These are phyloP conservation scores for Neurospora terricola DNA, from an alignment of 495 filamentous ascomycete species.

Conservation along the genomic window DNA sequence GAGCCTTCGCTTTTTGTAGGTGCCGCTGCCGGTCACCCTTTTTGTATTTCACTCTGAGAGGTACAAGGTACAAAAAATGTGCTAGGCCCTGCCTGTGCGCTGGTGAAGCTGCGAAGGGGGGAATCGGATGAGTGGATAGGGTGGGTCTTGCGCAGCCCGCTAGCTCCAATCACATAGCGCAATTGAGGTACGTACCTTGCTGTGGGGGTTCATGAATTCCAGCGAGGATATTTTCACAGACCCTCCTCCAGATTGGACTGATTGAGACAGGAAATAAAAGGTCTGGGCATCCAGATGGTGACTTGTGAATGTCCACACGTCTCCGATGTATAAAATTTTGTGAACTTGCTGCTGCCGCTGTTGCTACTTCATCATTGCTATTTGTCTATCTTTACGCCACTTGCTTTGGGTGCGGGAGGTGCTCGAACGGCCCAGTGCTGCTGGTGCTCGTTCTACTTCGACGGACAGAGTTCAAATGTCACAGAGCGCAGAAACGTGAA, in stretches of 20 bases:
- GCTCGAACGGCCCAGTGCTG: not conserved
- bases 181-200: not conserved
- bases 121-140: not conserved
- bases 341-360: not conserved
- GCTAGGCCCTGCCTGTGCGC: not conserved
- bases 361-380: not conserved
- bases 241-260: not conserved
- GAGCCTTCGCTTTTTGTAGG: not conserved
- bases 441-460: not conserved
- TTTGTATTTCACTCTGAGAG: not conserved
- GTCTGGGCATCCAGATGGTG: not conserved
- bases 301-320: not conserved
- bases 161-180: not conserved
- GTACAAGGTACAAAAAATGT: not conserved
- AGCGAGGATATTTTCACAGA: not conserved
- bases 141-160: not conserved
- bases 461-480: not conserved
- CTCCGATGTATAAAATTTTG: not conserved
- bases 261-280: not conserved
- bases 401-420: not conserved
- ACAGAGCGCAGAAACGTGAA: not conserved
- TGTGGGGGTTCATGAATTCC: not conserved
- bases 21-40: not conserved
- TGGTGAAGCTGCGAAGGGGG: not conserved
- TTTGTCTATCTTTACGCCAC: not conserved